Conservation (phyloP, 1,284 basidiomycete species). For the Fomitopsis pinicola region DNA sequence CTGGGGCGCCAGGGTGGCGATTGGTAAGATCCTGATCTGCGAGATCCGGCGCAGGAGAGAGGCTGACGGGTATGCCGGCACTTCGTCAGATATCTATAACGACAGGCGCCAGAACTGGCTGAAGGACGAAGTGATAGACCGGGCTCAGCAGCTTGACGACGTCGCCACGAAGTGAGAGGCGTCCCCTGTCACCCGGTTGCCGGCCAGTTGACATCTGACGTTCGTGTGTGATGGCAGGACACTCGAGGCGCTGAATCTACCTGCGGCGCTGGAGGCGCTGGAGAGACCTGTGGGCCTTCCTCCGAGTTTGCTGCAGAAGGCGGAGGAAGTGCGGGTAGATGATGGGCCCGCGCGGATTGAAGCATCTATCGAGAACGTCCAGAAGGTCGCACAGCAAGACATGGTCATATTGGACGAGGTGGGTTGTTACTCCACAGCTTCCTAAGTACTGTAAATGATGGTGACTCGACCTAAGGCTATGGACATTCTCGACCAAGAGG, state of each 20-base stretch:
- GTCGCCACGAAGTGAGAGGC: slow-evolving; percentile 54
- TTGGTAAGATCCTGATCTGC: slow-evolving; percentile 53
- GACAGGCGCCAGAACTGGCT: slow-evolving; percentile 78
- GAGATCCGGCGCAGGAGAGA: background rate
- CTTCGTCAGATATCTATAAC: slow-evolving; percentile 73
- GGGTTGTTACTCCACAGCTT: slow-evolving; percentile 9
- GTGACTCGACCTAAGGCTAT: slow-evolving; percentile 51
- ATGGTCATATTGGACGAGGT: slow-evolving; percentile 74
- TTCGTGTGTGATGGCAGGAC: slow-evolving; percentile 39
- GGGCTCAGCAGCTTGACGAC: slow-evolving; percentile 65
- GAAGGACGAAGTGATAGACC: slow-evolving; percentile 61
- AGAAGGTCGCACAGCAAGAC: slow-evolving; percentile 63
- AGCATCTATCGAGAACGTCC: slow-evolving; percentile 70
- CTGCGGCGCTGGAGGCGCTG: slow-evolving; percentile 83
- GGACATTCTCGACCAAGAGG: slow-evolving; percentile 87
- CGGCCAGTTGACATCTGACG: background rate
- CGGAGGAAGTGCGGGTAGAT: slow-evolving; percentile 79
- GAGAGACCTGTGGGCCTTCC: slow-evolving; percentile 87
- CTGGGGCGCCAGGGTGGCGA: slow-evolving; percentile 87
- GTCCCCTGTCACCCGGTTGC: background rate
- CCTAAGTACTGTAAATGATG: slow-evolving; percentile 2
- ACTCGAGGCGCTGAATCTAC: slow-evolving; percentile 75
- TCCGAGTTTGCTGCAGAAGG: slow-evolving; percentile 81
- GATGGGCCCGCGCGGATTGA: slow-evolving; percentile 75
- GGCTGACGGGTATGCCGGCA: background rate